Conservation (phyloP, 192 early-diverging fungal genomes). For the Paraglomus brasilianum region DNA sequence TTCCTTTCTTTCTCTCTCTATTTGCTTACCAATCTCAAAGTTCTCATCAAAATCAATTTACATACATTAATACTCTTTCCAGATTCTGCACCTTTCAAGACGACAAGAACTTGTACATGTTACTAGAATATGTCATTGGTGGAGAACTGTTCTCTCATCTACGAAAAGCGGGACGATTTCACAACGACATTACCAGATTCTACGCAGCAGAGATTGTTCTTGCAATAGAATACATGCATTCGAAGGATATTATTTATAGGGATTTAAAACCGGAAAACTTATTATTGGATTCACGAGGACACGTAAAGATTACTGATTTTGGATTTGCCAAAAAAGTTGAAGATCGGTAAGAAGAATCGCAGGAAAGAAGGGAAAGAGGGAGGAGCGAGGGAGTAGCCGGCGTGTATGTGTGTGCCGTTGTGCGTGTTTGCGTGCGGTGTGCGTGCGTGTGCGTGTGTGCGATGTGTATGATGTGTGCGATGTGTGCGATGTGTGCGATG, state of each 20-base stretch:
- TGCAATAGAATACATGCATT: conserved; percentile 94
- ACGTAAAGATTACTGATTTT: conserved; percentile 98
- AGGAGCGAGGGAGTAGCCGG: neutral
- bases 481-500: neutral
- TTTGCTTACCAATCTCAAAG: neutral
- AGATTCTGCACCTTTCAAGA: conserved; percentile 96
- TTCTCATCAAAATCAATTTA: neutral
- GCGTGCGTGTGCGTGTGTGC: neutral
- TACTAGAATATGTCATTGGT: conserved; percentile 94
- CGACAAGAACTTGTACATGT: conserved; percentile 90
- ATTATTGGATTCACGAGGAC: conserved; percentile 79
- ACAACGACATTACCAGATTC: conserved; percentile 93
- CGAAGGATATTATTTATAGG: conserved; percentile 92
- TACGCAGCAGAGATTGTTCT: conserved; percentile 95
- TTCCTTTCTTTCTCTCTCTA: neutral
- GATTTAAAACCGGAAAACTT: conserved; percentile 96
- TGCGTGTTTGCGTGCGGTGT: neutral
- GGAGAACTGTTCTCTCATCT: conserved; percentile 97
- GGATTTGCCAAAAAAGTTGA: conserved; percentile 94
- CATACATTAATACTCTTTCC: neutral
- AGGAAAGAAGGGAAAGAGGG: too few species aligned
- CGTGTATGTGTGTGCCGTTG: neutral
- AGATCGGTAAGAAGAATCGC: conserved; percentile 41
- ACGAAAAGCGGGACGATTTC: conserved; percentile 86
- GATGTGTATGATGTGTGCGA: neutral